Evolutionary conservation across 371 early-diverging fungal genomes (phyloP), one percentile per base, ranked within the genome.

Genomic region (Batkoa obscura): DNA sequence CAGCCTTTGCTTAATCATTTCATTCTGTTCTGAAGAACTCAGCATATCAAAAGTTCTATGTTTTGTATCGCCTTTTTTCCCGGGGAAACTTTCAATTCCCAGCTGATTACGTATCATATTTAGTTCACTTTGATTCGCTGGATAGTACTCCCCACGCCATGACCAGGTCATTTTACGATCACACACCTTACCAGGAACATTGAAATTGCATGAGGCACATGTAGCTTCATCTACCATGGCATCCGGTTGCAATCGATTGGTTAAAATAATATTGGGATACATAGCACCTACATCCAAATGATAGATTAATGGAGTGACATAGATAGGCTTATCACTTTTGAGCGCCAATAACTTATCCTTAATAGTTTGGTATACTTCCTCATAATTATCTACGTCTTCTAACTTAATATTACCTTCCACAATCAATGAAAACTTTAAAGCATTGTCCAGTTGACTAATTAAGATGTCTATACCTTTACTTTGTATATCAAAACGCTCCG

Each of bases 251-350:
- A 99, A 71, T 31, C 98, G 84, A 63, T 99, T 98, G 8, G 99
- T 99, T 15, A 99, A 72, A 67, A 99, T 99, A 59, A 99, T 99
- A 65, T 99, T 99, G 13, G 99, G 99, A 66, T 99, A 99, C 99
- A 99, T 99, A 32, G 99, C 98, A 0, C 92, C 99, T 2, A 99
- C 99, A 70, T 99, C 99, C 72, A 99, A 76, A 65, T 99, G 99
- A 70, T 99, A 99, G 56, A 99, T 91, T 4, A 86, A 70, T 0
- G 99, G 99, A 10, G 71, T 67, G 56, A 87, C 88, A 9, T 17
- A 15, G 12, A 84, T 76, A 35, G 72, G 73, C 1, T 93, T 90
- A 2, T 64, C 67, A 56, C 89, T 86, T 13, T 84, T 72, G 2
- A 95, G 66, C 2, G 70, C 75, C 42, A 66, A 71, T 2, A 92